A percentile compares a stretch with the other conserved stretches of the same genome.
Evolutionary conservation across 2,329 filamentous ascomycete species (phyloP).

Genomic region (Phoma sp.): DNA sequence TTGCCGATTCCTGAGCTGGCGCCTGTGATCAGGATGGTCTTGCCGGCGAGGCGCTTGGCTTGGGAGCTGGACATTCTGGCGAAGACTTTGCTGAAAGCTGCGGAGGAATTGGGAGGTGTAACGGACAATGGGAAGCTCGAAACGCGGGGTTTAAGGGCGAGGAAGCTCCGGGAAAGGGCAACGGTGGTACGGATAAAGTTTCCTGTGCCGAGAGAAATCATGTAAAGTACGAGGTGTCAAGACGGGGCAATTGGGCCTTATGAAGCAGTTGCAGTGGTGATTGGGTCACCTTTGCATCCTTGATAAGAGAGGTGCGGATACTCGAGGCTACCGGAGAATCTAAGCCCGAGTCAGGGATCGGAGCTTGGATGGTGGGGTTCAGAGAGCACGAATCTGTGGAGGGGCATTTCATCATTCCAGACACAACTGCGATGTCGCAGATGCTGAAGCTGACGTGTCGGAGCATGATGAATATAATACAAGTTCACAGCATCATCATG

Average conservation of each 20-base stretch:
- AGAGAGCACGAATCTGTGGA: conserved; percentile 13
- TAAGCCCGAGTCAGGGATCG: neutral
- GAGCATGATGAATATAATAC: neutral
- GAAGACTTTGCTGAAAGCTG: conserved; percentile 17
- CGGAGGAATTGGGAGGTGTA: conserved; percentile 18
- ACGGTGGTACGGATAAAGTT: conserved; percentile 6
- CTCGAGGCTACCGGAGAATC: conserved; percentile 1
- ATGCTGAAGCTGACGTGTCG: neutral
- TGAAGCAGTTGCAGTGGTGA: conserved; percentile 5
- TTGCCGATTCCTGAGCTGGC: conserved; percentile 92
- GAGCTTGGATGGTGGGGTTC: conserved; percentile 7
- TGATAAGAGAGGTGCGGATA: conserved; percentile 2
- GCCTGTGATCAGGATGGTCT: conserved; percentile 90
- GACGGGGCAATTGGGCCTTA: conserved; percentile 7
- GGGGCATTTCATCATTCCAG: conserved; percentile 4
- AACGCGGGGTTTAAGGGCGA: neutral
- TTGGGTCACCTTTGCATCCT: neutral
- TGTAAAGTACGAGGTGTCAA: conserved; percentile 7
- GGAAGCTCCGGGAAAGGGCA: neutral
- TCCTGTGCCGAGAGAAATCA: conserved; percentile 13
- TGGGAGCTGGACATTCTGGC: conserved; percentile 69
- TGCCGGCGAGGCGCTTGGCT: conserved; percentile 85
- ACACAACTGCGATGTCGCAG: neutral
- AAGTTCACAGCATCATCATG: neutral
- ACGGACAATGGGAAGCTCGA: conserved; percentile 1